These are phyloP conservation scores for Pythium coloratum DNA, from an alignment of 352 stramenopile genomes.

Conservation along the genomic window DNA sequence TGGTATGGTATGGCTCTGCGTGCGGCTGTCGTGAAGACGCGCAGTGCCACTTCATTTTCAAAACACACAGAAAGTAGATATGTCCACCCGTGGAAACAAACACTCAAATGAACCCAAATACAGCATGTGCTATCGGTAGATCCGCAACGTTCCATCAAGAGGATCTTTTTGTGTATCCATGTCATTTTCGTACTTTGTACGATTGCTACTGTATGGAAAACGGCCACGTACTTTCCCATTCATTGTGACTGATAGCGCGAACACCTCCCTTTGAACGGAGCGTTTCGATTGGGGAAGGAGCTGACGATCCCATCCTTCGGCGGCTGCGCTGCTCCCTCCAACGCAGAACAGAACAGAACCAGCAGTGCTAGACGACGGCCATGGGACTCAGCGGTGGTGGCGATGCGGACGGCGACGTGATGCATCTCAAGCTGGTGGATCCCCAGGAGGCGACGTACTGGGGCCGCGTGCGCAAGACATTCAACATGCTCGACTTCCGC, in stretches of 20 bases:
- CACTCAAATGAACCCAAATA: too few species aligned
- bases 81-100: neutral
- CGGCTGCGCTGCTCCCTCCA: neutral
- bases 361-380: neutral
- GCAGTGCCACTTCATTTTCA: conserved; percentile 1
- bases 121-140: neutral
- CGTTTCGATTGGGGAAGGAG: neutral
- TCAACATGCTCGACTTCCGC: conserved; percentile 82
- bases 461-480: conserved; percentile 77
- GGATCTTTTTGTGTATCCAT: neutral
- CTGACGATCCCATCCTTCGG: neutral
- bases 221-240: neutral
- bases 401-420: conserved; percentile 22
- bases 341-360: neutral
- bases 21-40: conserved; percentile 7
- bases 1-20: conserved; percentile 1
- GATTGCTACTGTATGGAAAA: neutral
- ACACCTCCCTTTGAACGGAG: conserved; percentile 1
- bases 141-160: neutral
- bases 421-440: conserved; percentile 66
- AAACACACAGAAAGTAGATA: neutral
- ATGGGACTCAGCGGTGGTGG: conserved; percentile 30
- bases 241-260: neutral
- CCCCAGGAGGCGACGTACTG: conserved; percentile 77
- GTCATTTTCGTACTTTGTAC: neutral